Base-by-base conservation (phyloP, 2,329 filamentous ascomycete genomes). In the Xenoacremonium recifei region DNA sequence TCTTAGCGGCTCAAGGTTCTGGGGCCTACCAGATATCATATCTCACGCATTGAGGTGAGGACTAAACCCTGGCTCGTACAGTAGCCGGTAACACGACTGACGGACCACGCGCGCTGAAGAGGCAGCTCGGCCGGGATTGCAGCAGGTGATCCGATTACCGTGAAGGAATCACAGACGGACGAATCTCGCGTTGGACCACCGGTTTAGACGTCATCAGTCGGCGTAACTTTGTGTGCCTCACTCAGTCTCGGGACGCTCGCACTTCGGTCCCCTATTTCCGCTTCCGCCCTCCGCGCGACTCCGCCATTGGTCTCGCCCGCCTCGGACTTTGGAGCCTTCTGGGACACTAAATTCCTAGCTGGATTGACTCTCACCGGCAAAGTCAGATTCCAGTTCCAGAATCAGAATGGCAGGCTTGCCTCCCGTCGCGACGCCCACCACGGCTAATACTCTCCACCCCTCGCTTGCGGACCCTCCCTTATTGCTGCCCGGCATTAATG, bases 371-470 rank as follows among this genome's bases (percentile, higher is more conserved):
- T 19, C 19, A 32, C 23, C 27, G 25, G 23, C 21, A 39, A 37
- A 20, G 31, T 37, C 33, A 21, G 23, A 35, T 37, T 39, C 37
- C 41, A 37, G 35, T 21, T 41, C 36, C 23, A 40, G 39, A 42
- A 34, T 33, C 20, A 55, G 54, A 49, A 58, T 58, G 55, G 53
- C 55, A 58, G 54, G 51, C 47, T 39, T 54, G 21, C 46, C 53
- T 35, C 35, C 31, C 45, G 41, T 71, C 48, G 60, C 62, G 33
- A 75, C 73, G 50, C 71, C 75, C 44, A 67, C 68, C 42, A 66
- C 72, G 51, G n/a, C n/a, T n/a, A n/a, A n/a, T n/a, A n/a, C n/a
- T n/a, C 67, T 78, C 64, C 74, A 79, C 68, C 72, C 73, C 57
- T 66, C 64, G 49, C 68, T 78, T 61, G 70, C 23, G 23, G 23